Base-by-base conservation (phyloP, 495 filamentous ascomycete genomes). In the Aspergillus conjunctus region DNA sequence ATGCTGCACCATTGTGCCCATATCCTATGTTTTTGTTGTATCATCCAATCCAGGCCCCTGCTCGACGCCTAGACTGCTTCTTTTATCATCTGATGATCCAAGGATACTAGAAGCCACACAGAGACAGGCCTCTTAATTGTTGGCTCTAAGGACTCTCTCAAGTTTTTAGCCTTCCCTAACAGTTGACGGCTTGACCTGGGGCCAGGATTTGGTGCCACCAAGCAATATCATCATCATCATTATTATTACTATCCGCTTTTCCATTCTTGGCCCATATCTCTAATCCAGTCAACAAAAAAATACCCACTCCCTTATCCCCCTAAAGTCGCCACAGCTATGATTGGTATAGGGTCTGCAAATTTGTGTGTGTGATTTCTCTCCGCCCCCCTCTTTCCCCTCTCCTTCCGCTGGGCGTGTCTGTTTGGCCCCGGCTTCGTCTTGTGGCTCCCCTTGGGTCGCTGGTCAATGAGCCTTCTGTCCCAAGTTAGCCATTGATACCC, bases 401-500 rank as follows among this genome's bases (percentile, higher is more conserved):
- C n/a, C 6, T 21, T 17, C 15, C n/a, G n/a, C 44, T 21, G 10
- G 10, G 10, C 17, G 4, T 21, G 6, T 17, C 9, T 17, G 14
- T 48, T 22, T 48, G 6, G 18, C 20, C n/a, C 44, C 21, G 20
- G 44, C 44, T 17, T 30, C 32, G 46, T 17, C 51, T 50, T n/a
- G n/a, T 33, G 49, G 50, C 48, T 44, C 56, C 46, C 56, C 57
- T 59, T 26, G 26, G 5, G 26, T 26, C 26, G 5, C 26, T 5
- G 5, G 26, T 26, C 26, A 26, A 26, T 26, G 45, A 41, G 26
- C 14, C 33, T 39, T 33, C 58, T 43, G 32, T 52, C 51, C 53
- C 51, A 26, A 51, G 39, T 46, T 58, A 51, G 45, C 33, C 51
- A 51, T 54, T 50, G 49, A 37, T 62, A 37, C 22, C 43, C 49